phyloP scores from a whole-genome alignment of 768 basidiomycete genomes.

The Suillus subaureus region DNA sequence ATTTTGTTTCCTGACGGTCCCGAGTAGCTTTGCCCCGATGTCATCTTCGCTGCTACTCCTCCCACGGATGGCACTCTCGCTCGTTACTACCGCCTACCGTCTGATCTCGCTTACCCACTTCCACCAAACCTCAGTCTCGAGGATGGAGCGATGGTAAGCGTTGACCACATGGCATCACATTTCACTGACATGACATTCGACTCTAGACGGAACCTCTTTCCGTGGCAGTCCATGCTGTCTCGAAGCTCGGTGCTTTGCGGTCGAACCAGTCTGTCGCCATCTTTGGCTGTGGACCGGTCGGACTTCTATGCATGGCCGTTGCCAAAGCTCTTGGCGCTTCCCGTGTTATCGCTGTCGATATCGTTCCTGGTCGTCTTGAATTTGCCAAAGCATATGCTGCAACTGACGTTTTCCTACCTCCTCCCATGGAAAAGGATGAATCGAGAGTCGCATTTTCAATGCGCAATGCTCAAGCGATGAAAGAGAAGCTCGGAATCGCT shows the following conservation, averaged over 20 bases:
- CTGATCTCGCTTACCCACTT: slow-evolving; percentile 81
- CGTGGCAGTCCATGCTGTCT: slow-evolving; percentile 88
- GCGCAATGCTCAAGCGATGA: slow-evolving; percentile 71
- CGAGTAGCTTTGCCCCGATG: slow-evolving; percentile 76
- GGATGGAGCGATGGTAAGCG: slow-evolving; percentile 87
- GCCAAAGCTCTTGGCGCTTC: slow-evolving; percentile 90
- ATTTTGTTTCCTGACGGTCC: slow-evolving; percentile 4
- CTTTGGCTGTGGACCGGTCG: slow-evolving; percentile 89
- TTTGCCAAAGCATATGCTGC: slow-evolving; percentile 89
- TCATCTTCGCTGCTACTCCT: slow-evolving; percentile 91
- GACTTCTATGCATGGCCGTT: slow-evolving; percentile 93
- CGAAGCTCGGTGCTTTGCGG: slow-evolving; percentile 71
- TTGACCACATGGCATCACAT: too few relatives aligned
- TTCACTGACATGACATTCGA: slow-evolving; percentile 3
- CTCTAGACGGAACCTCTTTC: slow-evolving; percentile 90
- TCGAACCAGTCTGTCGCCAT: slow-evolving; percentile 78
- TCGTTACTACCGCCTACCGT: slow-evolving; percentile 85
- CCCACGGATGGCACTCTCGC: slow-evolving; percentile 90
- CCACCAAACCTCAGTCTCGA: slow-evolving; percentile 86
- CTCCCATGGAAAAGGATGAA: slow-evolving; percentile 63
- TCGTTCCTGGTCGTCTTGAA: slow-evolving; percentile 71
- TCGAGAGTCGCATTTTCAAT: slow-evolving; percentile 68
- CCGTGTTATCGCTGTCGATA: slow-evolving; percentile 84
- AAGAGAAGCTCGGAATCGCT: slow-evolving; percentile 61
- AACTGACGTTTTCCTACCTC: slow-evolving; percentile 72